These are phyloP conservation scores for Maudiozyma saulgeensis DNA, from an alignment of 805 yeast species.

Conservation along the genomic window DNA sequence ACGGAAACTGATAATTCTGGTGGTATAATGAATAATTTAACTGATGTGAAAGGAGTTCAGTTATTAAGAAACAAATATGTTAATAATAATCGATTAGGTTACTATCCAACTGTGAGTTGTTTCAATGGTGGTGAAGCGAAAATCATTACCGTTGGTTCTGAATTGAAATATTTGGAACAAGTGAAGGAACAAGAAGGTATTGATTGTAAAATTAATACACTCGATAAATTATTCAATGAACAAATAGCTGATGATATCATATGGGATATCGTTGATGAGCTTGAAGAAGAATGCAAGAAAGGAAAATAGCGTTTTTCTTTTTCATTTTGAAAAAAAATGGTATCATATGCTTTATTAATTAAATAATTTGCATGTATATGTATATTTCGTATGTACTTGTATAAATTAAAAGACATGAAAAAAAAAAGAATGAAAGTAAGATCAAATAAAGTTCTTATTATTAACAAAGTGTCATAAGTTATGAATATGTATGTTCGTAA, in stretches of 20 bases:
- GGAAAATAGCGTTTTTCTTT: background rate
- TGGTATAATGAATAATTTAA: no score
- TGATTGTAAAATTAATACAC: conserved; percentile 35
- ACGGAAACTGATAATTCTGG: no score
- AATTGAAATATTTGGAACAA: conserved; percentile 35
- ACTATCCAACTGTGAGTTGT: conserved; percentile 82
- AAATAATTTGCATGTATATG: no score
- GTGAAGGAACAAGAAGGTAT: conserved; percentile 13
- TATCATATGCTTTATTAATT: no score
- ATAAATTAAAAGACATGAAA: background rate
- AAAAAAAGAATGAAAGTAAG: background rate
- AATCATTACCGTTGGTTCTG: conserved; percentile 54
- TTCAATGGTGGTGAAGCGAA: conserved; percentile 70
- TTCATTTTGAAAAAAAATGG: no score
- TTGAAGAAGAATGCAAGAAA: conserved; percentile 39
- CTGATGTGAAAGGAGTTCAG: background rate
- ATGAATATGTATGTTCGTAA: no score
- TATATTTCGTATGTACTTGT: no score
- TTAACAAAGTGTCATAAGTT: no score
- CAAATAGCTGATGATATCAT: conserved; percentile 70
- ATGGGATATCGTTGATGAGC: conserved; percentile 80
- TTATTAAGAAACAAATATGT: conserved; percentile 31
- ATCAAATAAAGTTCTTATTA: no score
- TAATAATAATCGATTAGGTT: conserved; percentile 84
- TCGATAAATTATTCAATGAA: conserved; percentile 55